Percentiles rank a stretch among this genome's conserved stretches.
These are phyloP conservation scores for Naganishia onofrii DNA, from an alignment of 768 basidiomycete species.

Conservation along the genomic window DNA sequence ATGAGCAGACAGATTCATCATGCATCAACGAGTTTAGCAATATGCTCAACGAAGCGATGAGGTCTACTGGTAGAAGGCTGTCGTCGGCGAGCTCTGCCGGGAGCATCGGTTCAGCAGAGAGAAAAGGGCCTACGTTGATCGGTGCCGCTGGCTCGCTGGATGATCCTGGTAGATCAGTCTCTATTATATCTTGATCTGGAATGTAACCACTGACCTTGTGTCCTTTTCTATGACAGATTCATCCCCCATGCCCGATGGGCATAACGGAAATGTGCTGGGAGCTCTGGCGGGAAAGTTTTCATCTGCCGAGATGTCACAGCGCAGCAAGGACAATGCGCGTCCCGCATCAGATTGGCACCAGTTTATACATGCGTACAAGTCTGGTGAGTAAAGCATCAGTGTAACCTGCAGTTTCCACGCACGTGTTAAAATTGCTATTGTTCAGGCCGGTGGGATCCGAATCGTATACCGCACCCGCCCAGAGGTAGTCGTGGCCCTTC, in stretches of 20 bases:
- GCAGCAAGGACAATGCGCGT: neutral
- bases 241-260: neutral
- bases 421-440: neutral
- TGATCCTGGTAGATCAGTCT: neutral
- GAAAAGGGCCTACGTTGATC: conserved; percentile 24
- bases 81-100: conserved; percentile 4
- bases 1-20: neutral
- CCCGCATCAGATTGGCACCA: conserved; percentile 38
- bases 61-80: neutral
- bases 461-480: conserved; percentile 24
- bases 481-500: neutral
- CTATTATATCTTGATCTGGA: neutral
- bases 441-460: conserved; percentile 43
- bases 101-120: conserved; percentile 23
- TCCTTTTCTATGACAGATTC: neutral
- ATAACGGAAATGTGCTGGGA: neutral
- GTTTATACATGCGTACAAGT: conserved; percentile 41
- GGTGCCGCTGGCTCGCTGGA: conserved; percentile 4
- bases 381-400: neutral
- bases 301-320: neutral
- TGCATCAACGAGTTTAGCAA: conserved; percentile 27
- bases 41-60: conserved; percentile 5
- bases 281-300: neutral
- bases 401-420: neutral
- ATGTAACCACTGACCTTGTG: neutral